Percentiles rank a stretch among this genome's conserved stretches.
Conservation (phyloP, 2,329 filamentous ascomycete species). For the Curvularia sp. region DNA sequence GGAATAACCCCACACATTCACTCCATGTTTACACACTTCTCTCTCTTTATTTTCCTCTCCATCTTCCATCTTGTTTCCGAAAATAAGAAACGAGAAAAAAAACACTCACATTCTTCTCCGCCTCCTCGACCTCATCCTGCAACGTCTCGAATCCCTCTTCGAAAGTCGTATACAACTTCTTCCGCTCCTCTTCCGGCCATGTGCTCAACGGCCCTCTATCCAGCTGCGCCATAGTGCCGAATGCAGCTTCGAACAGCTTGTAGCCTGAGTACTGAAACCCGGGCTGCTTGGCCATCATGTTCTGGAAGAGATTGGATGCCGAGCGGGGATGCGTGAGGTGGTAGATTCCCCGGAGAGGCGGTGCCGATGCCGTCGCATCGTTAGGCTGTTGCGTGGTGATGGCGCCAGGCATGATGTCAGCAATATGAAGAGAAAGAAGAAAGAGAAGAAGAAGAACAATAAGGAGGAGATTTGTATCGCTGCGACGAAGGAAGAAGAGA, state of each 20-base stretch:
- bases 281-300: constrained; percentile 30
- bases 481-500: too few relatives aligned
- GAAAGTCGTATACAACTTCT: constrained; percentile 21
- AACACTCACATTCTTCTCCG: constrained; percentile 23
- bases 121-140: constrained; percentile 25
- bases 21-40: not conserved
- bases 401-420: constrained; percentile 16
- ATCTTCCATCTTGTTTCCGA: not conserved
- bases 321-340: constrained; percentile 30
- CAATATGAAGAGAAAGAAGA: not conserved
- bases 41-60: not conserved
- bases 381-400: constrained; percentile 5
- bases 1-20: not conserved
- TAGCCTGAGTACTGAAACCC: constrained; percentile 25
- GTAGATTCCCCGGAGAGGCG: constrained; percentile 20
- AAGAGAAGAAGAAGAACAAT: not conserved
- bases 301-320: constrained; percentile 30
- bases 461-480: too few relatives aligned
- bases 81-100: not conserved
- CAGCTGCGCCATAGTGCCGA: constrained; percentile 9
- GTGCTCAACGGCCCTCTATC: constrained; percentile 16
- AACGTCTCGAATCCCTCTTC: constrained; percentile 14
- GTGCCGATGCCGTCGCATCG: not conserved
- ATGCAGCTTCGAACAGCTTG: constrained; percentile 23
- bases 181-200: constrained; percentile 18